These are phyloP conservation scores for Pyrrhoderma lamaoense DNA, from an alignment of 1,284 basidiomycete genomes.

Conservation along the genomic window DNA sequence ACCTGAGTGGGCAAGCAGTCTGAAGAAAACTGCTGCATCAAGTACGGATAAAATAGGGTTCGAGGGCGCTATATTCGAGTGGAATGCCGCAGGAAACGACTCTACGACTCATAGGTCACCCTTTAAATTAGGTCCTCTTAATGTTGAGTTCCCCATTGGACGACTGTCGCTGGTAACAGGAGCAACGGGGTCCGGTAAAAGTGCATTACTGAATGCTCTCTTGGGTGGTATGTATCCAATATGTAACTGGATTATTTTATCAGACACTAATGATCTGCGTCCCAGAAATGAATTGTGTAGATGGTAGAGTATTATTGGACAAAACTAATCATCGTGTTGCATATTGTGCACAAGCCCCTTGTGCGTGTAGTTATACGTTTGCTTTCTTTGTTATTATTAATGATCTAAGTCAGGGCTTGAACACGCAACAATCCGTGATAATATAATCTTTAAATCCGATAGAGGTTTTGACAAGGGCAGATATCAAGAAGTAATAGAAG, in stretches of 20 bases:
- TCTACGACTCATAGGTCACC: conserved; percentile 26
- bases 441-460: conserved; percentile 71
- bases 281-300: conserved; percentile 61
- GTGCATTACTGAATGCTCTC: conserved; percentile 57
- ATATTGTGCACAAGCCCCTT: conserved; percentile 62
- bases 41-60: conserved; percentile 40
- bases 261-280: neutral
- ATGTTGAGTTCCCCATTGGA: conserved; percentile 51
- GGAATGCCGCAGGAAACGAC: conserved; percentile 33
- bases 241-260: conserved; percentile 16
- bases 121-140: conserved; percentile 52
- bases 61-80: conserved; percentile 45
- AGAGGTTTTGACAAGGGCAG: conserved; percentile 60
- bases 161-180: conserved; percentile 64
- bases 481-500: conserved; percentile 69
- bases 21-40: conserved; percentile 15
- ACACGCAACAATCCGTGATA: conserved; percentile 73
- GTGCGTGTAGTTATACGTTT: conserved; percentile 32
- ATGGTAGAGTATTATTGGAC: conserved; percentile 53
- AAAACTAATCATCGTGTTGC: conserved; percentile 58
- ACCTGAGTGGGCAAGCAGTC: conserved; percentile 51
- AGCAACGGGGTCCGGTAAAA: conserved; percentile 76
- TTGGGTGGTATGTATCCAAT: conserved; percentile 44
- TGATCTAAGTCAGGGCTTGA: conserved; percentile 44
- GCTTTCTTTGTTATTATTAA: neutral